Evolutionary conservation across 2,329 filamentous ascomycete species (phyloP), one percentile per base, ranked within the genome.

Genomic region (Xylaria sp.): DNA sequence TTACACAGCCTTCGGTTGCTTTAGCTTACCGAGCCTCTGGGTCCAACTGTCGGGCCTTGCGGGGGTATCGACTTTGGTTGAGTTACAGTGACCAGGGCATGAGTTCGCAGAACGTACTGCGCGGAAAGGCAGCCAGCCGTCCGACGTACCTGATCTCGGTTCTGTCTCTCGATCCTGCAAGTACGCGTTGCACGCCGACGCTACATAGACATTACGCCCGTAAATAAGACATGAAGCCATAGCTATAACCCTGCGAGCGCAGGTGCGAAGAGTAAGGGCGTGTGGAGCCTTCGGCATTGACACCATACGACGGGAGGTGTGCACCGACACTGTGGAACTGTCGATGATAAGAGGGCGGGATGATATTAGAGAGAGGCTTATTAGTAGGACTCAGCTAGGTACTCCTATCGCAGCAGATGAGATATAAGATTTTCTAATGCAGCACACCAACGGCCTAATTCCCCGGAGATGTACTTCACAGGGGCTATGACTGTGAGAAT

Each of bases 151-250:
- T 78, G 74, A 78, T 78, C 76, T 78, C 73, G 73, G 76, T 74
- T 72, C 46, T 75, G 72, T 74, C 70, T 67, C 72, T 77, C 76
- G 76, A 78, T 78, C 76, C 76, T 78, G 76, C 76, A 78, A 74
- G 72, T 69, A 75, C 67, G 74, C 76, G 76, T 73, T 23, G 74
- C 76, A 67, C 72, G 72, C 72, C 72, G 71, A 72, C 70, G 65
- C 59, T 73, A 68, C 62, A 61, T 63, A 72, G 58, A 67, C 72
- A 39, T 77, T 77, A 77, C 75, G 75, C 64, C 71, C 75, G 75
- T 77, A 77, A 76, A 74, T 73, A 67, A 70, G 66, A 69, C 61
- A 34, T 53, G 34, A 60, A 39, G 32, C 60, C 53, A 55, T 52
- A 18, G 23, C 32, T 50, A 64, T 55, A 10, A 60, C 62, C 46